Percentiles rank a stretch among this genome's conserved stretches.
Conservation (phyloP, 1,139 yeast genomes). For the Tardiomyces digboiensis region DNA sequence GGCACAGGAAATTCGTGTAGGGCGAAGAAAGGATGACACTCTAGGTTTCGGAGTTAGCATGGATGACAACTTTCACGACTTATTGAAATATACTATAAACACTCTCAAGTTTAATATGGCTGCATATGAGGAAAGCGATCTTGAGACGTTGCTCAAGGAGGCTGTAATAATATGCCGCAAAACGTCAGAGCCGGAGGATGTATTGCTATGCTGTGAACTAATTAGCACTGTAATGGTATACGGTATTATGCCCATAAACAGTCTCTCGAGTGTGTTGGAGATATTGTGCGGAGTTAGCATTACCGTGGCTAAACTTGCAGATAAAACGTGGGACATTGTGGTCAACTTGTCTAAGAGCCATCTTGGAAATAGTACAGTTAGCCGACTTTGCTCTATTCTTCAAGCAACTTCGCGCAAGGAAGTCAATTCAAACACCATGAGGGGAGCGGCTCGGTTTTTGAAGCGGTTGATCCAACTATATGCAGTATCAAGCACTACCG, state of each 20-base stretch:
- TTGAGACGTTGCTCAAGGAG: conserved; percentile 29
- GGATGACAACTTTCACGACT: conserved; percentile 23
- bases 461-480: conserved; percentile 13
- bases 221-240: conserved; percentile 38
- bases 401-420: conserved; percentile 21
- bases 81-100: conserved; percentile 33
- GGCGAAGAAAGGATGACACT: conserved; percentile 20
- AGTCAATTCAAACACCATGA: conserved; percentile 32
- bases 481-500: conserved; percentile 1
- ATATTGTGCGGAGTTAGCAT: conserved; percentile 42
- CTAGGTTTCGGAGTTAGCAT: conserved; percentile 23
- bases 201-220: conserved; percentile 36
- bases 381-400: conserved; percentile 31
- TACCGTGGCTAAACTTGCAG: conserved; percentile 31
- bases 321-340: conserved; percentile 32
- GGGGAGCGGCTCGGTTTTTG: conserved; percentile 39
- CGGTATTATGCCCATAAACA: conserved; percentile 38
- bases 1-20: conserved; percentile 21
- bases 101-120: conserved; percentile 42
- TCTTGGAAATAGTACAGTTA: conserved; percentile 28
- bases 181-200: conserved; percentile 34
- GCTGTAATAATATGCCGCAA: conserved; percentile 34
- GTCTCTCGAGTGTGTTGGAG: conserved; percentile 32
- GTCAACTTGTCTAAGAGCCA: conserved; percentile 29
- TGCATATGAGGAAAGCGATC: conserved; percentile 34